Evolutionary conservation across 164 flowering plant species (phyloP).

Genomic region (Chloranthus sessilifolius): DNA sequence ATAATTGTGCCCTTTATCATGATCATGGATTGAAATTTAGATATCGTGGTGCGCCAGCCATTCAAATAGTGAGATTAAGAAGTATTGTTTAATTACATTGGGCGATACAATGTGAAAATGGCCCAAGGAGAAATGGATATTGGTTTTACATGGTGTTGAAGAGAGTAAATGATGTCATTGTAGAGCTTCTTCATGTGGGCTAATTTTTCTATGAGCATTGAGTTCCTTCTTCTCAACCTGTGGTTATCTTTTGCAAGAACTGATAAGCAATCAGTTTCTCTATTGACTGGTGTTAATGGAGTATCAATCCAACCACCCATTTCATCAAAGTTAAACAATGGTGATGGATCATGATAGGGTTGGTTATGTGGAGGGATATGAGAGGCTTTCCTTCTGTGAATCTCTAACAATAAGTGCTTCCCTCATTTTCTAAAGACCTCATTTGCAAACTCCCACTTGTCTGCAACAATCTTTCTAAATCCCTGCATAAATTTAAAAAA

Average conservation of each 20-base stretch:
- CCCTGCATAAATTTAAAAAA: conserved; percentile 18
- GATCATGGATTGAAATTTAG: too few species aligned
- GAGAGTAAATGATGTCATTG: conserved; percentile 68
- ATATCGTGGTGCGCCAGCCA: too few species aligned
- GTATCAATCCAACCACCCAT: conserved; percentile 35
- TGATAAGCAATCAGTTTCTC: conserved; percentile 6
- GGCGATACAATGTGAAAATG: too few species aligned
- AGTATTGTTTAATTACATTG: too few species aligned
- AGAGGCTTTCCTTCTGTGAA: conserved; percentile 60
- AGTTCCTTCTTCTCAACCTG: conserved; percentile 55
- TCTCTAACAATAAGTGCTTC: conserved; percentile 59
- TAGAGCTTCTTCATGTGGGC: conserved; percentile 73
- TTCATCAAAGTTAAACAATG: conserved; percentile 39
- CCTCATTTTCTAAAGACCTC: conserved; percentile 32
- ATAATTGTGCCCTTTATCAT: too few species aligned
- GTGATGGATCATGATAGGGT: conserved; percentile 27
- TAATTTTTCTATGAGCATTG: conserved; percentile 54
- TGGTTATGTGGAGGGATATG: conserved; percentile 39
- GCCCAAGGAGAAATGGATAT: conserved; percentile 47
- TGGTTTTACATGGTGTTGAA: conserved; percentile 69
- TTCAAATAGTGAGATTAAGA: too few species aligned
- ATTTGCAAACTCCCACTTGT: conserved; percentile 42
- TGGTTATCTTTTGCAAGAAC: conserved; percentile 64
- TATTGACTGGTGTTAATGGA: neutral
- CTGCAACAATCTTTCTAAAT: conserved; percentile 31